Percentiles rank a stretch among this genome's conserved stretches.
Evolutionary conservation across 2,329 filamentous ascomycete genomes (phyloP).

Genomic region (Endocalyx cinctus): DNA sequence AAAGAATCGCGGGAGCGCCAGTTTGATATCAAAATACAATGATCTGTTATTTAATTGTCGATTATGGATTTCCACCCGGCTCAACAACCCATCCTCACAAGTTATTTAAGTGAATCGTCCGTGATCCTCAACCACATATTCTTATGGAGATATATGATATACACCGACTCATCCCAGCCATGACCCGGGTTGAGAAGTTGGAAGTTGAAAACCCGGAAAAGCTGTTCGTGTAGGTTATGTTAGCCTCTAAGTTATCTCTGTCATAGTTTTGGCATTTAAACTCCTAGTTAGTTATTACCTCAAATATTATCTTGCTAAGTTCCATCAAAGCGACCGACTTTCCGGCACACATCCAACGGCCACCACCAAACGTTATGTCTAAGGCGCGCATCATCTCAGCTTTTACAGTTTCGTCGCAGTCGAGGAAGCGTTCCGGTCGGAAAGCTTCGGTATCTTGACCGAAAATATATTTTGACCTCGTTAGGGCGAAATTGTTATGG

Average conservation of each 20-base stretch:
- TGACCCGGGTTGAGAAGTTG: background rate
- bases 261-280: background rate
- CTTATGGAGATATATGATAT: background rate
- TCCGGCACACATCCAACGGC: slow-evolving; percentile 35
- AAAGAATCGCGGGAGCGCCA: too few relatives aligned
- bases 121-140: background rate
- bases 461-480: slow-evolving; percentile 21
- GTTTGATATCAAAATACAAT: too few relatives aligned
- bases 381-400: slow-evolving; percentile 26
- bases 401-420: slow-evolving; percentile 13
- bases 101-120: background rate
- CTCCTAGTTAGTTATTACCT: slow-evolving; percentile 27
- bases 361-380: slow-evolving; percentile 36
- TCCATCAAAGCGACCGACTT: slow-evolving; percentile 38
- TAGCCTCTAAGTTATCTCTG: background rate
- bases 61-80: too few relatives aligned
- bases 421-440: slow-evolving; percentile 29
- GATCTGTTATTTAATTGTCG: too few relatives aligned
- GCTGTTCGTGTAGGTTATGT: too few relatives aligned
- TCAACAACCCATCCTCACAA: background rate
- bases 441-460: slow-evolving; percentile 26
- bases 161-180: background rate
- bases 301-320: slow-evolving; percentile 36
- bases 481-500: slow-evolving; percentile 19
- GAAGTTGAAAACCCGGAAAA: background rate